phyloP scores from a whole-genome alignment of 768 basidiomycete genomes.

The Lentinula detonsa region DNA sequence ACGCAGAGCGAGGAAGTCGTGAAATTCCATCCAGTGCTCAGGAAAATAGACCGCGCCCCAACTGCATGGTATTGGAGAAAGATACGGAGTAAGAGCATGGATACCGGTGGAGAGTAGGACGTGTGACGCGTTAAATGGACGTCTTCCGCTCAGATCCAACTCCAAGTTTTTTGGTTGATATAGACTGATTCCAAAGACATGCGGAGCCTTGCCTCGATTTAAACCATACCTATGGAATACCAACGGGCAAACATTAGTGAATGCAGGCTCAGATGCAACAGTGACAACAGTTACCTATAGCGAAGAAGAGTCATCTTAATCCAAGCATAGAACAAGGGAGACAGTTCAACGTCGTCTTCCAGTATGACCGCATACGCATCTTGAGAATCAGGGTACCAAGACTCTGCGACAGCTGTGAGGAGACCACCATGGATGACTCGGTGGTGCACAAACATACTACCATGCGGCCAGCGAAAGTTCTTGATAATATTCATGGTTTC shows the following conservation, averaged over 20 bases:
- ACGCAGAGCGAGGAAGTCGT: conserved; percentile 66
- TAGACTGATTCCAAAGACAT: conserved; percentile 75
- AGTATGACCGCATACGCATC: conserved; percentile 75
- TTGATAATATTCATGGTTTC: conserved; percentile 51
- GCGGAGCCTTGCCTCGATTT: conserved; percentile 28
- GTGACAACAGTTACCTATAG: conserved; percentile 48
- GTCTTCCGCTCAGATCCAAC: conserved; percentile 60
- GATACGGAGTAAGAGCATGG: conserved; percentile 58
- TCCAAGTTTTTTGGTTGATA: conserved; percentile 86
- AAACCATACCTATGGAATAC: conserved; percentile 47
- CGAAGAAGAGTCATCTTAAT: conserved; percentile 71
- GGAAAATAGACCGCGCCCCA: conserved; percentile 94
- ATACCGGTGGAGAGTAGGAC: conserved; percentile 42
- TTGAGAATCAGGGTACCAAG: conserved; percentile 77
- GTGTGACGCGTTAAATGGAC: conserved; percentile 57
- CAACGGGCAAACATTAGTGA: neutral
- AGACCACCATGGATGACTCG: conserved; percentile 77
- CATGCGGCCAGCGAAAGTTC: conserved; percentile 54
- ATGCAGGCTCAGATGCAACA: neutral
- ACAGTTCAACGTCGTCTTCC: conserved; percentile 85
- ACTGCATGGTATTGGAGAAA: conserved; percentile 84
- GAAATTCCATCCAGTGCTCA: conserved; percentile 83
- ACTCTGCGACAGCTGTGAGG: conserved; percentile 79
- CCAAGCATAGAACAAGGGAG: conserved; percentile 83
- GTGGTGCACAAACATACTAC: conserved; percentile 56